Conservation (phyloP, 306 rosid genomes). For the Gynostemma pentaphyllum region DNA sequence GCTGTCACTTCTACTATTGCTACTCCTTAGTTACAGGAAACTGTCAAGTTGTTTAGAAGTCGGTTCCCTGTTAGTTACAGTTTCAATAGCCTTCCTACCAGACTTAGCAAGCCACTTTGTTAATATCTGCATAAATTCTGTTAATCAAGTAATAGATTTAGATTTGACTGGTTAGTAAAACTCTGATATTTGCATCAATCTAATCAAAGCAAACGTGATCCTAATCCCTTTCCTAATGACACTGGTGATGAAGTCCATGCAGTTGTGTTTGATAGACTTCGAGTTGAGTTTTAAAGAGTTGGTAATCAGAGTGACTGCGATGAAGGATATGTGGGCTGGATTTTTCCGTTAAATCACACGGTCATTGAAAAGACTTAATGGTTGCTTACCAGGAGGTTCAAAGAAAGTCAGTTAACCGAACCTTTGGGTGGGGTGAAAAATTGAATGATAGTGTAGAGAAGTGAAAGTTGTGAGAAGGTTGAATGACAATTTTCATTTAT, state of each 20-base stretch:
- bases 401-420: neutral
- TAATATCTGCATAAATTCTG: neutral
- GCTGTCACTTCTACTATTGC: neutral
- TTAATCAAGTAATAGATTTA: neutral
- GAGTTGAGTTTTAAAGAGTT: neutral
- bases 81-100: neutral
- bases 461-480: neutral
- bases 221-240: neutral
- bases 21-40: neutral
- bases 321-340: neutral
- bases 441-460: neutral
- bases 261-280: neutral
- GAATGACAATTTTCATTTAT: too few species aligned
- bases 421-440: neutral
- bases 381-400: too few species aligned
- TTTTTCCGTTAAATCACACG: neutral
- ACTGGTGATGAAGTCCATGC: too few species aligned
- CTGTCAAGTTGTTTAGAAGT: neutral
- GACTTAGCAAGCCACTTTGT: too few species aligned
- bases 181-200: neutral
- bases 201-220: neutral
- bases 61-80: neutral
- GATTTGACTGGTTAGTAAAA: neutral
- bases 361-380: neutral
- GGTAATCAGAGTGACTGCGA: neutral